A percentile compares a stretch with the other conserved stretches of the same genome.
phyloP scores from a whole-genome alignment of 257 asterid species.

The Craterostigma plantagineum region DNA sequence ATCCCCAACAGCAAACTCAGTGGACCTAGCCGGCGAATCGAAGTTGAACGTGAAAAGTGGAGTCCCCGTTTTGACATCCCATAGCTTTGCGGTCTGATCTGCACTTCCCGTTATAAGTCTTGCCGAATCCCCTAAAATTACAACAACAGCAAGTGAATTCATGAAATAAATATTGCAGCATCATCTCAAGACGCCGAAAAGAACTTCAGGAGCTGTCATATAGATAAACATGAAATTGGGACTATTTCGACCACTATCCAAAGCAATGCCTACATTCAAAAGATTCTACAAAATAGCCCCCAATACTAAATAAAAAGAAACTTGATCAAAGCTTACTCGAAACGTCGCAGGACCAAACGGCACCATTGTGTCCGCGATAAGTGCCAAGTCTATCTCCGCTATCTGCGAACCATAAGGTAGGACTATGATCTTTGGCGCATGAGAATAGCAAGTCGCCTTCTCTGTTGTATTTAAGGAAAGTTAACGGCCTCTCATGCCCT shows the following conservation, averaged over 20 bases:
- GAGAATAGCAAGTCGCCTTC: slow-evolving; percentile 89
- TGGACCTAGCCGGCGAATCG: slow-evolving; percentile 71
- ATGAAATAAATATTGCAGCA: neutral
- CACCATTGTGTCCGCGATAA: slow-evolving; percentile 87
- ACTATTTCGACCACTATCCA: too few species aligned
- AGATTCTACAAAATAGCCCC: too few species aligned
- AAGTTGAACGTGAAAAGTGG: slow-evolving; percentile 53
- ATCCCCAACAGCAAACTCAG: slow-evolving; percentile 67
- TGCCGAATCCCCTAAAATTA: slow-evolving; percentile 53
- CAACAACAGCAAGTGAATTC: slow-evolving; percentile 1
- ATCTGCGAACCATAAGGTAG: slow-evolving; percentile 87
- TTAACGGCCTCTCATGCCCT: slow-evolving; percentile 94
- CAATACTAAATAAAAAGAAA: neutral
- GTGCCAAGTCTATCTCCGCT: slow-evolving; percentile 95
- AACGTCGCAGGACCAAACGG: slow-evolving; percentile 91
- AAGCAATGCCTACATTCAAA: too few species aligned
- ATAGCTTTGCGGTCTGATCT: slow-evolving; percentile 77
- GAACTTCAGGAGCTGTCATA: too few species aligned
- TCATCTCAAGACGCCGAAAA: too few species aligned
- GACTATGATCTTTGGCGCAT: slow-evolving; percentile 83
- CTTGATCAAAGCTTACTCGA: slow-evolving; percentile 29
- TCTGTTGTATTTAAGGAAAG: slow-evolving; percentile 60
- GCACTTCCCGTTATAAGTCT: slow-evolving; percentile 85
- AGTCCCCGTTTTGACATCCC: slow-evolving; percentile 60
- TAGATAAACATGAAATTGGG: too few species aligned